A percentile compares a stretch with the other conserved stretches of the same genome.
phyloP scores from a whole-genome alignment of 768 basidiomycete genomes.

The Hypsizygus marmoreus region DNA sequence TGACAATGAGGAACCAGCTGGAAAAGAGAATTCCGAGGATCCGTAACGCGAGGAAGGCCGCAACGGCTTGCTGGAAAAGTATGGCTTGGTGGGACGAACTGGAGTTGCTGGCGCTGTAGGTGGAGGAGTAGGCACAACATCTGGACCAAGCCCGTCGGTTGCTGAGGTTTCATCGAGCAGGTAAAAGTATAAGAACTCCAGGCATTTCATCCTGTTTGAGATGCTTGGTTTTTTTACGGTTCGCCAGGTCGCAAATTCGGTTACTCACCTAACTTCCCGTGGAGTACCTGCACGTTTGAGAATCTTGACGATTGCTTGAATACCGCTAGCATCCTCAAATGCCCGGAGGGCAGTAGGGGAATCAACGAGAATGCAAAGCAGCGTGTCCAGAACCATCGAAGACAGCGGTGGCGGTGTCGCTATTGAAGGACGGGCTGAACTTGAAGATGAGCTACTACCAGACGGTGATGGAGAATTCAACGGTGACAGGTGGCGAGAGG shows the following conservation, averaged over 20 bases:
- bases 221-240: background rate
- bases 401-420: constrained; percentile 51
- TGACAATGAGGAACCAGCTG: constrained; percentile 23
- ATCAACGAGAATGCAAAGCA: constrained; percentile 90
- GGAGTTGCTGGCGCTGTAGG: constrained; percentile 43
- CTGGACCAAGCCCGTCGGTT: constrained; percentile 16
- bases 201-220: constrained; percentile 88
- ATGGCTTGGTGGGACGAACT: constrained; percentile 40
- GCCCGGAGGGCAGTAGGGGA: constrained; percentile 69
- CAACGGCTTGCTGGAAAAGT: constrained; percentile 35
- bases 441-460: constrained; percentile 26
- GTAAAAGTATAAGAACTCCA: constrained; percentile 96
- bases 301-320: constrained; percentile 83
- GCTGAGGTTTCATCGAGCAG: constrained; percentile 75
- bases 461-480: constrained; percentile 22
- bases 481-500: constrained; percentile 61
- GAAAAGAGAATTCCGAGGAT: constrained; percentile 36
- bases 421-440: constrained; percentile 18
- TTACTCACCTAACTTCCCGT: constrained; percentile 79
- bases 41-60: constrained; percentile 41
- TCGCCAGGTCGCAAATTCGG: no score
- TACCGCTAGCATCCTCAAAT: constrained; percentile 78
- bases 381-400: constrained; percentile 76
- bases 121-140: constrained; percentile 25
- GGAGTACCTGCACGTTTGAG: constrained; percentile 84